These are phyloP conservation scores for Nannizzia gypsea DNA, from an alignment of 2,329 filamentous ascomycete genomes.

Conservation along the genomic window DNA sequence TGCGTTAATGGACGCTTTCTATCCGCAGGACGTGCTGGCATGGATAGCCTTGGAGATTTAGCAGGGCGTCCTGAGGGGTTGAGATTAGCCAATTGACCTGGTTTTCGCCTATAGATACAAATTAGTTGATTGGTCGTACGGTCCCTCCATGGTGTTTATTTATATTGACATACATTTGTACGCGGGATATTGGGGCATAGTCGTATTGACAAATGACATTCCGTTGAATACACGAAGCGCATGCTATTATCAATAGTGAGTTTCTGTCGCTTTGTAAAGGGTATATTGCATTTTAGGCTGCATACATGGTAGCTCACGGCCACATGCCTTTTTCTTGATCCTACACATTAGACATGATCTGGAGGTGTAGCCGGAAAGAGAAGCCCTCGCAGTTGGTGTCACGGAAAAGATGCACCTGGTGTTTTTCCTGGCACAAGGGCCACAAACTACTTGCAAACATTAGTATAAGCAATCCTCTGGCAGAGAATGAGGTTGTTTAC, in stretches of 20 bases:
- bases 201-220: neutral
- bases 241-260: neutral
- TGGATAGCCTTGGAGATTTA: neutral
- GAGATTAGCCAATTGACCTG: neutral
- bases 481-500: neutral
- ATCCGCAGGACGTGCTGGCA: neutral
- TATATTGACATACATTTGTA: neutral
- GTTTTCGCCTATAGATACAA: neutral
- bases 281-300: neutral
- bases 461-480: neutral
- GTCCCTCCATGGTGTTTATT: neutral
- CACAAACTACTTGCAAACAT: neutral
- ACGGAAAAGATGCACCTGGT: neutral
- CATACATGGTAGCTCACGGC: conserved; percentile 9
- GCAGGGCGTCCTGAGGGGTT: neutral
- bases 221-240: neutral
- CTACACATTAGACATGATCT: conserved; percentile 7
- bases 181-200: neutral
- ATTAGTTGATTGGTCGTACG: neutral
- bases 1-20: neutral
- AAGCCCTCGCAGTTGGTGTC: neutral
- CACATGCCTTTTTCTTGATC: conserved; percentile 11
- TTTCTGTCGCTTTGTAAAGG: neutral
- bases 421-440: neutral
- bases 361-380: neutral